These are phyloP conservation scores for Ajuga chamaepitys DNA, from an alignment of 257 asterid genomes.

Conservation along the genomic window DNA sequence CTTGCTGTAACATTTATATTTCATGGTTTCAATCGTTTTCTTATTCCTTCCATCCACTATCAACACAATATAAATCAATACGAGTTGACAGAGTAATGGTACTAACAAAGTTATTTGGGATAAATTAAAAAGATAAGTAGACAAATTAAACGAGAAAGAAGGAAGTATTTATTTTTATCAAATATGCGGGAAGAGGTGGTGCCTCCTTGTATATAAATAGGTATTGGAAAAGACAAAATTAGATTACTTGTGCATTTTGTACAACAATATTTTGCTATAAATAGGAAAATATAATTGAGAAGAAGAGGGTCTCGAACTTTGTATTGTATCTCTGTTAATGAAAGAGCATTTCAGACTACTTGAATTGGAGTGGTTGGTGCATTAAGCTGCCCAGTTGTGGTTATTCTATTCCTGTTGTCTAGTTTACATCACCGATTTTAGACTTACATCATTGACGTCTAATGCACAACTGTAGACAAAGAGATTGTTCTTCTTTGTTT, in stretches of 20 bases:
- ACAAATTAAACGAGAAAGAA: no score
- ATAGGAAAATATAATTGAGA: background rate
- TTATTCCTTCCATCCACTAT: no score
- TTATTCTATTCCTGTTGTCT: background rate
- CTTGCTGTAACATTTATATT: no score
- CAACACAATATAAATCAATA: no score
- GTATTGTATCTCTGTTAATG: background rate
- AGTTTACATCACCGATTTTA: background rate
- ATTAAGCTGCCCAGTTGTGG: background rate
- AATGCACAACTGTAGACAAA: background rate
- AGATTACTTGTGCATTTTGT: background rate
- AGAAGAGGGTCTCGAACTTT: background rate
- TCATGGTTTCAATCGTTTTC: no score
- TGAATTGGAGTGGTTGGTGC: background rate
- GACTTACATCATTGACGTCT: background rate
- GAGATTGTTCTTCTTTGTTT: background rate
- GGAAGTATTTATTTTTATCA: no score
- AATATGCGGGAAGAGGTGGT: no score
- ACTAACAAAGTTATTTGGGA: no score
- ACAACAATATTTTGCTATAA: background rate
- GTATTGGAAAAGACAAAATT: background rate
- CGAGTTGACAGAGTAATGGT: no score
- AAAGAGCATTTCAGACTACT: constrained; percentile 1
- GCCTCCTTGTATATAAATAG: background rate
- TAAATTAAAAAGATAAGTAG: no score